A percentile compares a stretch with the other conserved stretches of the same genome.
These are phyloP conservation scores for Asclepias syriaca DNA, from an alignment of 257 asterid species.

Conservation along the genomic window DNA sequence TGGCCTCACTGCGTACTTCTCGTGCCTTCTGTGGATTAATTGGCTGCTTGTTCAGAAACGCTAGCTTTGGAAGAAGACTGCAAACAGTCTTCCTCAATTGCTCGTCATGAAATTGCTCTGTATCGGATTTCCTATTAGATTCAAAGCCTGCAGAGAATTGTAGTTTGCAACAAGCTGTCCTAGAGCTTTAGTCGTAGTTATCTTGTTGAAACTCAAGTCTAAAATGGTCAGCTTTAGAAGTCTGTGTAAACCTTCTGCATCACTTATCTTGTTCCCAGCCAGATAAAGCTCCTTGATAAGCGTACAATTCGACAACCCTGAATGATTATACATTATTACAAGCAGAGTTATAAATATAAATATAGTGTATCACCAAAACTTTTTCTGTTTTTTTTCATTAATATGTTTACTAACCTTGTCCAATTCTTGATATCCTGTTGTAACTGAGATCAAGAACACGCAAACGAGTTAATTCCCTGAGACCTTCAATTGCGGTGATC, in stretches of 20 bases:
- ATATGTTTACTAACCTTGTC: slow-evolving; percentile 48
- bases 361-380: neutral
- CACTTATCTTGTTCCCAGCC: slow-evolving; percentile 79
- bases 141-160: slow-evolving; percentile 56
- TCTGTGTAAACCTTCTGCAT: slow-evolving; percentile 78
- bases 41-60: slow-evolving; percentile 59
- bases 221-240: slow-evolving; percentile 63
- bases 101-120: slow-evolving; percentile 65
- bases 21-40: slow-evolving; percentile 55
- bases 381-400: neutral
- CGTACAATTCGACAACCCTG: slow-evolving; percentile 60
- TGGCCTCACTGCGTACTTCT: slow-evolving; percentile 44
- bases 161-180: slow-evolving; percentile 88
- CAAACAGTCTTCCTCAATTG: slow-evolving; percentile 54
- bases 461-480: slow-evolving; percentile 67
- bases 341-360: slow-evolving; percentile 1
- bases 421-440: slow-evolving; percentile 68
- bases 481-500: slow-evolving; percentile 67
- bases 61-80: slow-evolving; percentile 65
- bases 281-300: slow-evolving; percentile 72
- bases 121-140: slow-evolving; percentile 70
- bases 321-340: slow-evolving; percentile 13
- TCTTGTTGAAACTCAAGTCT: slow-evolving; percentile 81
- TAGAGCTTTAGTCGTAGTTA: slow-evolving; percentile 65
- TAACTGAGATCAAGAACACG: slow-evolving; percentile 81